Percentiles rank a stretch among this genome's conserved stretches.
Conservation (phyloP, 2,329 filamentous ascomycete species). For the Alternaria triticina region DNA sequence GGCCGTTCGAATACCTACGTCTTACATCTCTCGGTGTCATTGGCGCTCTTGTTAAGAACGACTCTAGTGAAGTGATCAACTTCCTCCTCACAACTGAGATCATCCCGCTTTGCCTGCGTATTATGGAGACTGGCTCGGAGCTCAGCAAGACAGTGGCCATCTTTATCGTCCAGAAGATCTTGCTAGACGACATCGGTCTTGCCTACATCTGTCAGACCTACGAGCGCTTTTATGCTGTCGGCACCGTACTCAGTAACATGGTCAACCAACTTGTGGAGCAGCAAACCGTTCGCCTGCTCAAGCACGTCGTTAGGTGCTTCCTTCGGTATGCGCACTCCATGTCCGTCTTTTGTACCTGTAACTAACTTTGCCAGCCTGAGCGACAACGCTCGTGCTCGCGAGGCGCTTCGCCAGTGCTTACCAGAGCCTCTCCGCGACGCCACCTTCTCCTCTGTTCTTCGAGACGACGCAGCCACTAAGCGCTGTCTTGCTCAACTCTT, state of each 20-base stretch:
- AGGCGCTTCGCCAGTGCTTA: constrained; percentile 93
- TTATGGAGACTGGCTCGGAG: constrained; percentile 99
- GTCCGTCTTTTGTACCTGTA: background rate
- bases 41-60: constrained; percentile 96
- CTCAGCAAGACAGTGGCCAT: constrained; percentile 99
- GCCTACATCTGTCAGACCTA: constrained; percentile 99
- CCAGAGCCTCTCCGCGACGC: constrained; percentile 98
- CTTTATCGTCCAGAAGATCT: constrained; percentile 99
- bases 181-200: constrained; percentile 93
- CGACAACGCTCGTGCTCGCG: constrained; percentile 93
- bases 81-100: constrained; percentile 98
- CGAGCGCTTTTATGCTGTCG: constrained; percentile 96
- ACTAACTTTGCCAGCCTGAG: constrained; percentile 71
- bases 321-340: constrained; percentile 69
- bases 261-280: constrained; percentile 96
- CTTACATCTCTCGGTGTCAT: constrained; percentile 96
- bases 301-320: constrained; percentile 98
- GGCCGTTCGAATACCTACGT: constrained; percentile 95
- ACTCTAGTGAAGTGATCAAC: constrained; percentile 98
- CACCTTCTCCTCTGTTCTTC: constrained; percentile 93
- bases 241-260: constrained; percentile 98
- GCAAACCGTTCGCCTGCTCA: constrained; percentile 92
- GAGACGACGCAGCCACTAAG: constrained; percentile 97
- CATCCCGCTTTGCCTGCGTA: constrained; percentile 93
- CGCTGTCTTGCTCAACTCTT: constrained; percentile 95